A percentile compares a stretch with the other conserved stretches of the same genome.
phyloP scores from a whole-genome alignment of 129 eudicot species.

The Flaveria trinervia region DNA sequence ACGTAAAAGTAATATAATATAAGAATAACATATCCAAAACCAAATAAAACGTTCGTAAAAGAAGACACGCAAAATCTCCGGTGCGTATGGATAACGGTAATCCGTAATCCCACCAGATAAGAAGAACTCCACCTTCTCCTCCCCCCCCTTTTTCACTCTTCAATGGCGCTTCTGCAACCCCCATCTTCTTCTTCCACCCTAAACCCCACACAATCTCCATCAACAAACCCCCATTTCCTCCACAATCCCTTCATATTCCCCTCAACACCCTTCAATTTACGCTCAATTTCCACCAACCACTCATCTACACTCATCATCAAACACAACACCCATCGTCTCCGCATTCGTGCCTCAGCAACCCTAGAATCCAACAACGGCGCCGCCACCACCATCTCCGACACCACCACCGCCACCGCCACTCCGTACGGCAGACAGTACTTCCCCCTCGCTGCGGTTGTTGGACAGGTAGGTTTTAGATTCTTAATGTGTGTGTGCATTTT shows the following conservation, averaged over 20 bases:
- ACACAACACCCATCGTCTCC: constrained; percentile 38
- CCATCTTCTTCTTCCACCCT: constrained; percentile 6
- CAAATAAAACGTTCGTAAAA: not conserved
- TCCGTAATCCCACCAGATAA: constrained; percentile 40
- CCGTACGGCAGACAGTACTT: constrained; percentile 74
- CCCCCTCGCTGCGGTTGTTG: constrained; percentile 97
- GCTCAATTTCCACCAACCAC: constrained; percentile 16
- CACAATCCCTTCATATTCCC: constrained; percentile 35
- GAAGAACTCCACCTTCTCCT: constrained; percentile 2
- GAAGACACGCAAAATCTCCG: not conserved
- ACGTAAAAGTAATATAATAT: no score
- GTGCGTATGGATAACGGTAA: constrained; percentile 39
- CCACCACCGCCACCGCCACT: not conserved
- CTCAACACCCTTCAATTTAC: constrained; percentile 31
- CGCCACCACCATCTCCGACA: constrained; percentile 37
- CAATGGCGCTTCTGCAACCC: constrained; percentile 41
- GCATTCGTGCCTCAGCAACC: constrained; percentile 65
- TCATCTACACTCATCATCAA: constrained; percentile 38
- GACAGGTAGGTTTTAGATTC: constrained; percentile 55
- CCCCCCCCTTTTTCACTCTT: constrained; percentile 10
- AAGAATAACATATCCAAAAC: no score
- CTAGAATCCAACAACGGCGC: constrained; percentile 74
- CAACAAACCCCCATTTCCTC: not conserved
- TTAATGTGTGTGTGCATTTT: no score
- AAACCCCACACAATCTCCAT: constrained; percentile 8